These are phyloP conservation scores for Penicillium sp. DNA, from an alignment of 2,329 filamentous ascomycete genomes.

Conservation along the genomic window DNA sequence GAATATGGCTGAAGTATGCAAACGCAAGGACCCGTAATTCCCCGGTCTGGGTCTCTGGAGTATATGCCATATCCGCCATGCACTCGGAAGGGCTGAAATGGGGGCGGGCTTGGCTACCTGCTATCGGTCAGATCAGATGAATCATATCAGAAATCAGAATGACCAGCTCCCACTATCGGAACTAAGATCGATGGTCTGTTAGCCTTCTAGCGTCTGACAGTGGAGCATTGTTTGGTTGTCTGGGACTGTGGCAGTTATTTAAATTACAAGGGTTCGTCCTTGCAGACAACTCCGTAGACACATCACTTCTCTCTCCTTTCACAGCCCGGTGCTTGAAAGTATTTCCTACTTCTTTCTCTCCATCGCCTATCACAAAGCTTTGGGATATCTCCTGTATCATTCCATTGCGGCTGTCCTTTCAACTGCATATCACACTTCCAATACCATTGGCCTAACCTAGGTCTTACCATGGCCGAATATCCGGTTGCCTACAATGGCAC, in stretches of 20 bases:
- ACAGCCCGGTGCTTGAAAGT: background rate
- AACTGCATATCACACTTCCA: background rate
- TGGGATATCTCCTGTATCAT: background rate
- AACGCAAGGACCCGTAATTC: conserved; percentile 20
- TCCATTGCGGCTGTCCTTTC: background rate
- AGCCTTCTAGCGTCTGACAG: conserved; percentile 22
- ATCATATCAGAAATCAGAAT: conserved; percentile 25
- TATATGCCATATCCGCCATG: conserved; percentile 4
- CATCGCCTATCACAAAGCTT: background rate
- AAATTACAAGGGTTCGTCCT: conserved; percentile 24
- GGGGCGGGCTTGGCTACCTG: conserved; percentile 19
- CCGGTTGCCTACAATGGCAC: conserved; percentile 65
- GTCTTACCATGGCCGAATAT: conserved; percentile 35
- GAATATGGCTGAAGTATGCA: background rate
- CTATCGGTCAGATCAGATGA: conserved; percentile 22
- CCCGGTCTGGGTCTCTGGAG: conserved; percentile 17
- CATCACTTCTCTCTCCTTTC: conserved; percentile 18
- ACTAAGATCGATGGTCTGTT: conserved; percentile 19
- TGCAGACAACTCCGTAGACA: conserved; percentile 25
- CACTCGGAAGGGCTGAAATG: conserved; percentile 14
- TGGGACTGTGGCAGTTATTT: conserved; percentile 20
- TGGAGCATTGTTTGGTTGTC: conserved; percentile 21
- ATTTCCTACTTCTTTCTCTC: background rate
- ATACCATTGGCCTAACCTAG: background rate
- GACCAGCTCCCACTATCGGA: conserved; percentile 29